Percentiles rank a stretch among this genome's conserved stretches.
Conservation (phyloP, 495 filamentous ascomycete species). For the Penicillium coprophilum region DNA sequence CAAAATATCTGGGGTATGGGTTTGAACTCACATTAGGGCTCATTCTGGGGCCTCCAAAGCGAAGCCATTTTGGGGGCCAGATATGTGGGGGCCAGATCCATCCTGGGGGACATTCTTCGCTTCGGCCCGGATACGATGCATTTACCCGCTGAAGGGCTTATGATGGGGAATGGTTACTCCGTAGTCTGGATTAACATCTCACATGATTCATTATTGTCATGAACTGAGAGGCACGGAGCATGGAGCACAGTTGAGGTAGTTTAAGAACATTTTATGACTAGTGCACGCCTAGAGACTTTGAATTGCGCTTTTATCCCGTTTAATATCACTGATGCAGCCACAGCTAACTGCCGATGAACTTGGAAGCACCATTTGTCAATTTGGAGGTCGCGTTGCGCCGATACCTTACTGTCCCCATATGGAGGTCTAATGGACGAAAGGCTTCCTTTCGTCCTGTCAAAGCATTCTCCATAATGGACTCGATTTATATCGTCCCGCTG, state of each 20-base stretch:
- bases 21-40: background rate
- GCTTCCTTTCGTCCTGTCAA: background rate
- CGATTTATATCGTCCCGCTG: background rate
- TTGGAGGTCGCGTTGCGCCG: background rate
- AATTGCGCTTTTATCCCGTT: background rate
- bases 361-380: background rate
- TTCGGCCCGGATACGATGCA: background rate
- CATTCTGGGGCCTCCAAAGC: background rate
- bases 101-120: background rate
- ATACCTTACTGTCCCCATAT: background rate
- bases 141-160: background rate
- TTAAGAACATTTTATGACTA: background rate
- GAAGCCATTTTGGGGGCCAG: background rate
- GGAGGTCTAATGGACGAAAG: background rate
- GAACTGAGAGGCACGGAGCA: background rate
- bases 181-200: background rate
- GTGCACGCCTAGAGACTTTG: background rate
- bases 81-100: background rate
- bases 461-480: background rate
- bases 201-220: background rate
- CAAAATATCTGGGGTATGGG: background rate
- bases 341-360: background rate
- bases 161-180: background rate
- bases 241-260: background rate
- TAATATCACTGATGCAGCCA: background rate